Base-by-base conservation (phyloP, 1,284 basidiomycete genomes). In the Leccinum griseonigrum region DNA sequence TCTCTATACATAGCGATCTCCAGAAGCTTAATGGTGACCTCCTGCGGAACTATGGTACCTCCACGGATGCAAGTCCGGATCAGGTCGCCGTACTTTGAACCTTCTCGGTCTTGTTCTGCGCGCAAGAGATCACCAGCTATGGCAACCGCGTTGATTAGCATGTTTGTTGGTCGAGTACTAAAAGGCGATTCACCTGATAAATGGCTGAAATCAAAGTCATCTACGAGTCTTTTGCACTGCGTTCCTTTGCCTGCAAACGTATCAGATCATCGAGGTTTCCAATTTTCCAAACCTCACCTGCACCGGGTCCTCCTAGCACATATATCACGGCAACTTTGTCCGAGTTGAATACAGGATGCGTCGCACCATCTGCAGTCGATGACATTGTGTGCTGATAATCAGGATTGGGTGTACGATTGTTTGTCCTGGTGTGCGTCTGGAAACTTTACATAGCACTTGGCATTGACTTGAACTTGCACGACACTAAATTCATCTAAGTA, bases 291-390 rank as follows among this genome's bases (percentile, higher is more conserved):
- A 8, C 76, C 82, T 66, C 65, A 88, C 94, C 95, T 68, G 95
- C 95, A 60, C 97, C 97, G 26, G 97, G 97, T 1, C 97, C 97
- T 48, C 97, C 97, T 26, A 99, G 90, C 18, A 99, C 96, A 71
- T 95, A 99, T 69, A 99, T 83, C 63, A 99, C 95, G 28, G 86
- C 90, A 67, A 98, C 89, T 66, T 95, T 88, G 58, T 76, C 75
- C 51, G 80, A 75, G 74, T 94, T 86, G 71, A 98, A 98, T 11
- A 80, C 82, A 14, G 86, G 79, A 10, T 68, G 64, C 36, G 48
- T 26, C 46, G 48, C 46, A 26, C 56, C 59, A 54, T 60, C 60
- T 10, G 54, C 26, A 7, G 28, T 43, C 18, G 71, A 58, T 51
- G 56, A 55, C 73, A 74, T 73, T 28, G 22, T 54, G 10, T 53